Base-by-base conservation (phyloP, 352 stramenopile genomes). In the Globisporangium barbulae region DNA sequence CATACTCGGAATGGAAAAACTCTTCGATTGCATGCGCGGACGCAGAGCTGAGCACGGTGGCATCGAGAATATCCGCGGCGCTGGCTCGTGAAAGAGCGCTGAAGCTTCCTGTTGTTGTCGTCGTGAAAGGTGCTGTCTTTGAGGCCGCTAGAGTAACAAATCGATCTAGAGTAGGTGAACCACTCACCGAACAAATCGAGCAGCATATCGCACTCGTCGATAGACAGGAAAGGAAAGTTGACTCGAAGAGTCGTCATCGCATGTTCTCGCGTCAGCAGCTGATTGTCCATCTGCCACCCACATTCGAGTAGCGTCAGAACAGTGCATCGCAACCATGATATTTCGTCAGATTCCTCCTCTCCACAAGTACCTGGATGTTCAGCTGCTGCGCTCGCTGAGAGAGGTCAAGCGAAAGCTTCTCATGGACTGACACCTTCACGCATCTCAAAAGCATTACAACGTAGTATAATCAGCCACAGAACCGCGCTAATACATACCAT, bases 171-270 rank as follows among this genome's bases (percentile, higher is more conserved):
- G 12, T 41, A 41, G 5, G 35, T 41, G 13, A 13, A 49, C 21
- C 44, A 64, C 70, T n/a, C 44, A 88, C 83, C 83, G 47, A 89
- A 92, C 30, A 90, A 57, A 53, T 90, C 83, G n/a, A 92, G 69
- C 10, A 92, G 71, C 83, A 92, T 92, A 25, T 92, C 83, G 41
- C 77, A 89, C 41, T 92, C 83, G 56, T 88, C 83, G 3, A 55
- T 48, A 39, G 61, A 81, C 21, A 92, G 65, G 47, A 89, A 89
- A 17, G 71, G 69, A 49, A 92, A 84, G 67, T 88, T 92, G 15
- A 61, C 58, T 30, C 63, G 68, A 5, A 92, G 60, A 12, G 71
- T 72, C 1, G 57, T 31, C 48, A 90, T 67, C 8, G 81, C 79
- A 48, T 87, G 70, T 19, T 79, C 72, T 12, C 76, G 72, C 9